These are phyloP conservation scores for Candida frijolesensis DNA, from an alignment of 1,139 yeast species.

Conservation along the genomic window DNA sequence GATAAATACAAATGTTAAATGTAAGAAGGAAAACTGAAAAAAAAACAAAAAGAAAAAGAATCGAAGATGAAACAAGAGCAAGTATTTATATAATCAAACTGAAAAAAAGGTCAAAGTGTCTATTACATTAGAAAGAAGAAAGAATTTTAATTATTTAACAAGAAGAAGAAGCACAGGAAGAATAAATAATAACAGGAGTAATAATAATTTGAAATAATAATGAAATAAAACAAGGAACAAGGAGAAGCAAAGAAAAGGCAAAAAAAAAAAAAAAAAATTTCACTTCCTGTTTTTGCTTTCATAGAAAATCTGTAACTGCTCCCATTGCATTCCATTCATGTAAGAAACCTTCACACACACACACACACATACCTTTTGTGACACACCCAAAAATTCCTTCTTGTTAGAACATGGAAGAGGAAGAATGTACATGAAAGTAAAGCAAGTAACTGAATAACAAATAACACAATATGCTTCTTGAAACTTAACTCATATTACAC, in stretches of 20 bases:
- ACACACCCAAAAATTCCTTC: no score
- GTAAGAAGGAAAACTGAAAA: not conserved
- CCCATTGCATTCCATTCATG: not conserved
- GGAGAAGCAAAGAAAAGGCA: not conserved
- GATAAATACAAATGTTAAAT: not conserved
- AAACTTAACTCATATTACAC: not conserved
- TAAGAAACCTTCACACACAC: not conserved
- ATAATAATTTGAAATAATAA: not conserved
- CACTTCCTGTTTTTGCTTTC: not conserved
- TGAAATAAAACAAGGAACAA: slow-evolving; percentile 3
- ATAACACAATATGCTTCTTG: not conserved
- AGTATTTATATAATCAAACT: slow-evolving; percentile 1
- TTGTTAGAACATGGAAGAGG: not conserved
- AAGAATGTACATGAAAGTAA: not conserved
- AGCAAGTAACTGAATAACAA: no score
- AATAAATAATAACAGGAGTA: not conserved
- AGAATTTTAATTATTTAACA: not conserved
- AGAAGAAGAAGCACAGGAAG: not conserved
- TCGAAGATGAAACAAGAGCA: not conserved
- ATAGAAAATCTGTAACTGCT: no score
- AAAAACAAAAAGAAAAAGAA: not conserved
- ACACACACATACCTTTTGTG: no score
- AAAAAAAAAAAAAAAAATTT: not conserved
- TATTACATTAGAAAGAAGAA: not conserved
- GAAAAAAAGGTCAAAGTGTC: not conserved